These are phyloP conservation scores for Hemisphaericaspora subhashii DNA, from an alignment of 1,139 yeast genomes.

Conservation along the genomic window DNA sequence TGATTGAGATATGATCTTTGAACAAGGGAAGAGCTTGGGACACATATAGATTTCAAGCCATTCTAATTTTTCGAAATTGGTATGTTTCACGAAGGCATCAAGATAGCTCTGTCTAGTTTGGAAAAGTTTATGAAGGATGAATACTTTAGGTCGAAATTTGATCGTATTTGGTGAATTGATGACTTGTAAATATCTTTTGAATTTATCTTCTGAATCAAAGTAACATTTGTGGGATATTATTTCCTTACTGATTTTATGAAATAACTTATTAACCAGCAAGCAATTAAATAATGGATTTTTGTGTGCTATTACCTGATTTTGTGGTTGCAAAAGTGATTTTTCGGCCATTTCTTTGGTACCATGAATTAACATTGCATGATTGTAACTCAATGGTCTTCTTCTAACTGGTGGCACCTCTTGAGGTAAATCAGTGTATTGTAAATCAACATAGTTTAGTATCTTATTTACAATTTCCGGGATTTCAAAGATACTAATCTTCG, in stretches of 20 bases:
- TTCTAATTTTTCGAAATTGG: slow-evolving; percentile 50
- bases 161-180: slow-evolving; percentile 14
- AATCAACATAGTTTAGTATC: slow-evolving; percentile 61
- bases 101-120: slow-evolving; percentile 31
- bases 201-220: slow-evolving; percentile 46
- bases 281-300: slow-evolving; percentile 51
- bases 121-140: slow-evolving; percentile 40
- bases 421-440: slow-evolving; percentile 49
- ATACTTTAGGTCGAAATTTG: slow-evolving; percentile 27
- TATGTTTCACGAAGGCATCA: slow-evolving; percentile 19
- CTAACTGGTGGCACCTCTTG: slow-evolving; percentile 59
- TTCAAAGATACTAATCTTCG: slow-evolving; percentile 47
- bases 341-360: slow-evolving; percentile 55
- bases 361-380: slow-evolving; percentile 50
- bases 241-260: slow-evolving; percentile 57
- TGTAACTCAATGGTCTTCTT: slow-evolving; percentile 64
- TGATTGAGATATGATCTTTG: slow-evolving; percentile 36
- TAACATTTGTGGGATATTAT: slow-evolving; percentile 55
- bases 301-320: slow-evolving; percentile 7
- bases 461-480: slow-evolving; percentile 75
- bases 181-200: slow-evolving; percentile 46
- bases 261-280: slow-evolving; percentile 63
- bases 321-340: slow-evolving; percentile 44
- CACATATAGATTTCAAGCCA: slow-evolving; percentile 85
- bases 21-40: slow-evolving; percentile 64